Conservation (phyloP, 768 basidiomycete species). For the Auriscalpium orientale region DNA sequence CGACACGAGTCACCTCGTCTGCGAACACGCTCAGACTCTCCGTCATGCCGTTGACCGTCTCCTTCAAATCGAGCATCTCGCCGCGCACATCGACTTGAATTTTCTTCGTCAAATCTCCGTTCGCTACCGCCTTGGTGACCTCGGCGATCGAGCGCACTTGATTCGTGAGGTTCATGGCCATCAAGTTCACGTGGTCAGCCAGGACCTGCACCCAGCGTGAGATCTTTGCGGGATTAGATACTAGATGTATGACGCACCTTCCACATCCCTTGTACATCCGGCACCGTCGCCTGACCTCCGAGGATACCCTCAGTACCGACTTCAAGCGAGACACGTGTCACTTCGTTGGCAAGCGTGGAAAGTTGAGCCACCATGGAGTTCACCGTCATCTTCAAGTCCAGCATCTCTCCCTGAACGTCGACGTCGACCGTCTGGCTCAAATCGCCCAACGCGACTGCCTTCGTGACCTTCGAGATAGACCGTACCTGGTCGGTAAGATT, state of each 20-base stretch:
- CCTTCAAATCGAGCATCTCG: slow-evolving; percentile 84
- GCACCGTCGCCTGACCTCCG: slow-evolving; percentile 87
- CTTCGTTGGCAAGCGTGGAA: slow-evolving; percentile 68
- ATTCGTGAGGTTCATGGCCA: slow-evolving; percentile 87
- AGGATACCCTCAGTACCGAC: slow-evolving; percentile 90
- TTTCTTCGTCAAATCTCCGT: slow-evolving; percentile 89
- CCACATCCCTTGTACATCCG: slow-evolving; percentile 94
- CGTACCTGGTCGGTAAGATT: slow-evolving; percentile 85
- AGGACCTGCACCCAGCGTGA: slow-evolving; percentile 29
- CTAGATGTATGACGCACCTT: slow-evolving; percentile 47
- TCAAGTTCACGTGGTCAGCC: slow-evolving; percentile 80
- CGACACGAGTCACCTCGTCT: slow-evolving; percentile 79
- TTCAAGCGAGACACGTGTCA: slow-evolving; percentile 88
- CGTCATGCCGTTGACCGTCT: slow-evolving; percentile 96
- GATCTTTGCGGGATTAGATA: background rate
- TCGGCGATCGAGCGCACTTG: slow-evolving; percentile 90
- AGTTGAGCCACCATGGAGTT: slow-evolving; percentile 74
- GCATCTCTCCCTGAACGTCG: slow-evolving; percentile 92
- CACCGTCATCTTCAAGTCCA: slow-evolving; percentile 74
- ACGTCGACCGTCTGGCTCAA: slow-evolving; percentile 80
- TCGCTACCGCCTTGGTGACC: slow-evolving; percentile 92
- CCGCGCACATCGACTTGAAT: slow-evolving; percentile 89
- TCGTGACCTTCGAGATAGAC: slow-evolving; percentile 83
- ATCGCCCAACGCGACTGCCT: slow-evolving; percentile 76
- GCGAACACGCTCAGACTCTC: slow-evolving; percentile 79